Evolutionary conservation across 805 yeast species (phyloP).

Genomic region (Metschnikowia picachoensis): DNA sequence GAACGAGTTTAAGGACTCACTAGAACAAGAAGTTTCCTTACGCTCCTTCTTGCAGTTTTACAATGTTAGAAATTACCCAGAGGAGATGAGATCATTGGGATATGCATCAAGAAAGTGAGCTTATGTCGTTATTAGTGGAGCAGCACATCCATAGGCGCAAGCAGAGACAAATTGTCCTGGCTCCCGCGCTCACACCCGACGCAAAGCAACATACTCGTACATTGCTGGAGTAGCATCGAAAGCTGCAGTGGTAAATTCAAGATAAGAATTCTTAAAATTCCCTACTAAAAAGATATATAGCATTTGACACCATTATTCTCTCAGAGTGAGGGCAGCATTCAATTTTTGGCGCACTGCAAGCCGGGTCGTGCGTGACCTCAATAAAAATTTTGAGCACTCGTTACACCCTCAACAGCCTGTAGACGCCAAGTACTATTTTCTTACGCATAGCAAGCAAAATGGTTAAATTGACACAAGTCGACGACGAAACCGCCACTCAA

Average conservation of each 20-base stretch:
- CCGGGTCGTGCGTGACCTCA: slow-evolving; percentile 18
- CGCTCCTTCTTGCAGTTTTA: slow-evolving; percentile 76
- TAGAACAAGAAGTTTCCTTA: slow-evolving; percentile 81
- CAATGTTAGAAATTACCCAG: slow-evolving; percentile 55
- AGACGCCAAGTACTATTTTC: neutral
- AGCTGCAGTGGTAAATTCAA: too few relatives aligned
- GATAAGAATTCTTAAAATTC: too few relatives aligned
- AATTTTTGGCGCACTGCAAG: neutral
- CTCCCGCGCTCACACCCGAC: too few relatives aligned
- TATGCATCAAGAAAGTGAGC: slow-evolving; percentile 24
- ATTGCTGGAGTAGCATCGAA: too few relatives aligned
- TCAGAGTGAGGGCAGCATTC: neutral
- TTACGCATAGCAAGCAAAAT: slow-evolving; percentile 30
- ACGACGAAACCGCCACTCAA: slow-evolving; percentile 47
- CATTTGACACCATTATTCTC: too few relatives aligned
- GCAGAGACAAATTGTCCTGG: too few relatives aligned
- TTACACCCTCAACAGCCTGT: slow-evolving; percentile 4
- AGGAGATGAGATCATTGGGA: slow-evolving; percentile 53
- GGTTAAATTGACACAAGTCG: slow-evolving; percentile 75
- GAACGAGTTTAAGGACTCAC: slow-evolving; percentile 69
- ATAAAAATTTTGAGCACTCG: slow-evolving; percentile 19
- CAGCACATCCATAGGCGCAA: too few relatives aligned
- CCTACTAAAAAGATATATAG: too few relatives aligned
- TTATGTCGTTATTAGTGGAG: too few relatives aligned
- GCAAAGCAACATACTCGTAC: too few relatives aligned